phyloP scores from a whole-genome alignment of 2,329 filamentous ascomycete species.

The Beauveria caledonica region DNA sequence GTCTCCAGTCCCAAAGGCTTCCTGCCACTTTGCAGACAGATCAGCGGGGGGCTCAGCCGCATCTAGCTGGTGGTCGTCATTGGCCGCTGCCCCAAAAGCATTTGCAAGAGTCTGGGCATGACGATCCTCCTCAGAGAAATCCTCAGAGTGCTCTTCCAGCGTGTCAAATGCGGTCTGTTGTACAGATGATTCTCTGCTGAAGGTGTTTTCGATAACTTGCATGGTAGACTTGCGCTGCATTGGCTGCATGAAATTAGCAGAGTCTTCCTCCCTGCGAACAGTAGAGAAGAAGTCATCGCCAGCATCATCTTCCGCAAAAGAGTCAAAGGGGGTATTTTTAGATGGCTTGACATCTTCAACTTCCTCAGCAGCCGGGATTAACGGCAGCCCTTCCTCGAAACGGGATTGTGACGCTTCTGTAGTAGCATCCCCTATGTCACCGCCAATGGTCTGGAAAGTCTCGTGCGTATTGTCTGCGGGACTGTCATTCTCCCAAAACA shows the following conservation, averaged over 20 bases:
- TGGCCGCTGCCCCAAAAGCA: conserved; percentile 16
- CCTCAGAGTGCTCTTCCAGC: conserved; percentile 12
- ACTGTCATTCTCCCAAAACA: conserved; percentile 10
- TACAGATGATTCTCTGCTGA: not conserved
- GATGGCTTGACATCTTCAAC: not conserved
- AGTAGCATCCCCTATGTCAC: conserved; percentile 32
- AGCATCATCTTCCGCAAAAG: conserved; percentile 35
- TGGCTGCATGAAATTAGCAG: conserved; percentile 19
- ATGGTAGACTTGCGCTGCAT: conserved; percentile 64
- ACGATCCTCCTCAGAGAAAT: conserved; percentile 21
- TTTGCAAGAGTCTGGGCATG: conserved; percentile 17
- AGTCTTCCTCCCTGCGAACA: conserved; percentile 28
- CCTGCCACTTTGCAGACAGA: conserved; percentile 73
- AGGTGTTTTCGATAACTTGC: conserved; percentile 45
- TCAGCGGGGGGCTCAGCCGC: conserved; percentile 42
- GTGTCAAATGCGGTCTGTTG: not conserved
- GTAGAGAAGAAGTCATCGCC: conserved; percentile 56
- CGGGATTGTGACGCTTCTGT: conserved; percentile 46
- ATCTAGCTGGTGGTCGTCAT: conserved; percentile 16
- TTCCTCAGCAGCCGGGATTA: conserved; percentile 36
- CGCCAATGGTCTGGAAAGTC: conserved; percentile 30
- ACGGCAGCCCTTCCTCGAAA: conserved; percentile 61
- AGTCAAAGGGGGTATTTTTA: conserved; percentile 10
- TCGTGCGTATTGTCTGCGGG: not conserved
- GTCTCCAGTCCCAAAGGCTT: conserved; percentile 68